These are phyloP conservation scores for Arthroderma sp. DNA, from an alignment of 2,329 filamentous ascomycete species.

Conservation along the genomic window DNA sequence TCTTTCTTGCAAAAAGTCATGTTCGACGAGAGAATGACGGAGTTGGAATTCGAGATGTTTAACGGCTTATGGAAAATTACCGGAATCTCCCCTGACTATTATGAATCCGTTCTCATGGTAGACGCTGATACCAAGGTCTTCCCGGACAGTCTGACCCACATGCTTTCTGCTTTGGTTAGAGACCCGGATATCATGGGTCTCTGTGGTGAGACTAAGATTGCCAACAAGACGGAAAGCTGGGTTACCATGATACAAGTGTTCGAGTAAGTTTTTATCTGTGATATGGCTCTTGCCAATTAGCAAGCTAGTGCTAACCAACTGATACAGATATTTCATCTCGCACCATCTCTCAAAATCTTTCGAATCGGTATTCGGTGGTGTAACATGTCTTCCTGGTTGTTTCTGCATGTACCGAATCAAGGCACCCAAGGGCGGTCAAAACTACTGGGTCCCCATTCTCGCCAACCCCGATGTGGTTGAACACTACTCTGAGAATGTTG, in stretches of 20 bases:
- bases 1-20: constrained; percentile 99
- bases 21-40: constrained; percentile 99
- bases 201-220: constrained; percentile 98
- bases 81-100: constrained; percentile 94
- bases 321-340: constrained; percentile 72
- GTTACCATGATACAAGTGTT: constrained; percentile 98
- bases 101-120: constrained; percentile 96
- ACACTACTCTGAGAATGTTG: constrained; percentile 98
- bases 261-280: constrained; percentile 41
- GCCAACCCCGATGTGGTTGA: constrained; percentile 98
- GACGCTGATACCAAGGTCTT: constrained; percentile 99
- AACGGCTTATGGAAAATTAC: constrained; percentile 98
- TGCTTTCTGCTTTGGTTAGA: constrained; percentile 98
- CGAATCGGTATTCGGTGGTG: constrained; percentile 96
- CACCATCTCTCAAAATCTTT: constrained; percentile 95
- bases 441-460: constrained; percentile 98
- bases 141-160: constrained; percentile 94
- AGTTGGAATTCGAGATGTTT: constrained; percentile 99
- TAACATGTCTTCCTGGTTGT: constrained; percentile 94
- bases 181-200: constrained; percentile 99
- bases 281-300: too few relatives aligned
- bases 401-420: constrained; percentile 99
- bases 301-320: constrained; percentile 5
- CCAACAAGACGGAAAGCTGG: constrained; percentile 91
- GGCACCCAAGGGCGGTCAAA: constrained; percentile 91